Base-by-base conservation (phyloP, 805 yeast species). In the Suhomyces kilbournensis region DNA sequence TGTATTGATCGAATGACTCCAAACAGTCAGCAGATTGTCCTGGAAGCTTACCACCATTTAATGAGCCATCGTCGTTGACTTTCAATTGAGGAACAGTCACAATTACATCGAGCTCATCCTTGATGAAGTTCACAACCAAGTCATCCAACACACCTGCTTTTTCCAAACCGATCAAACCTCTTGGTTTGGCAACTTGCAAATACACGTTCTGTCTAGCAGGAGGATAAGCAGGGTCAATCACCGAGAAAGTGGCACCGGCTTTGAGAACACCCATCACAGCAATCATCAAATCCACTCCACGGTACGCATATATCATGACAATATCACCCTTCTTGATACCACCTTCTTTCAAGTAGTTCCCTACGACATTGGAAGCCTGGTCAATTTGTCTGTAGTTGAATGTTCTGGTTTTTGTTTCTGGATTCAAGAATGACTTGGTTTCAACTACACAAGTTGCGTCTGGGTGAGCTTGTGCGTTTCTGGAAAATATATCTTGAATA, bases 191-290 rank as follows among this genome's bases (percentile, higher is more conserved):
- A 14, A 94, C 99, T 46, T 88, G 84, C 52, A 94, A 78, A 69
- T 94, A 94, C 55, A 94, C 83, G 57, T 90, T 94, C 71, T 94
- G 99, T 71, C 99, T 84, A 8, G 96, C 96, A 15, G 99, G 97
- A 43, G 99, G 99, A 69, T 94, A 94, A 4, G 98, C 98, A 7
- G 99, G 99, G 67, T 94, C 99, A 58, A 94, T 96, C 20, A 94
- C 99, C 8, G 97, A 92, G 69, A 94, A 94, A 0, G 99, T 93
- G 15, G 97, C 98, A 61, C 99, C 99, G 1, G 99, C 98, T 74
- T 94, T 94, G 67, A 94, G 81, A 19, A 91, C 97, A 70, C 98
- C 99, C 88, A 94, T 86, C 15, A 94, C 97, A 5, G 98, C 96
- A 43, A 96, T 90, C 83, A 94, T 90, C 56, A 94, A 77, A 67